phyloP scores from a whole-genome alignment of 768 basidiomycete genomes.

The Paxillus involutus region DNA sequence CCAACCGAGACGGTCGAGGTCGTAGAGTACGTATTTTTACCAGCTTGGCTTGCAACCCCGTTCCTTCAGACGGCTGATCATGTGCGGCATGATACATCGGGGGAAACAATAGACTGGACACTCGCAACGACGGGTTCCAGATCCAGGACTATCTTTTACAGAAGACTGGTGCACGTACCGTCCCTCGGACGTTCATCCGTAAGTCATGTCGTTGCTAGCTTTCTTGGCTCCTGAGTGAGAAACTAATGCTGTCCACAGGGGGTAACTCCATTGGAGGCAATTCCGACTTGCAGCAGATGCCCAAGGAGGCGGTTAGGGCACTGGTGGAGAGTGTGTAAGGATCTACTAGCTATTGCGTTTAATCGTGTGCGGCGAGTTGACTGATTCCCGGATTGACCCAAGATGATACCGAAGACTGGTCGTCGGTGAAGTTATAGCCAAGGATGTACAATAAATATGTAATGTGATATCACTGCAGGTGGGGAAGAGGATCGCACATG shows the following conservation, averaged over 20 bases:
- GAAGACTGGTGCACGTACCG: constrained; percentile 69
- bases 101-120: constrained; percentile 51
- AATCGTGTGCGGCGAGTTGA: neutral
- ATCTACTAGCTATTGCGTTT: neutral
- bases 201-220: constrained; percentile 9
- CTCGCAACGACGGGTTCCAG: constrained; percentile 51
- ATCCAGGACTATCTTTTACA: constrained; percentile 68
- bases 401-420: neutral
- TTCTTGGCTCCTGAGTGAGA: neutral
- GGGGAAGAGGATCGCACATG: neutral
- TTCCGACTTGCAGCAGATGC: constrained; percentile 11
- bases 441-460: neutral
- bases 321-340: constrained; percentile 11
- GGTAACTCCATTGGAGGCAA: constrained; percentile 21
- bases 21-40: constrained; percentile 43
- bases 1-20: constrained; percentile 38
- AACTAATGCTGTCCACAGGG: constrained; percentile 6
- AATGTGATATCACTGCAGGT: neutral
- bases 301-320: constrained; percentile 1
- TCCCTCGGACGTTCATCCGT: constrained; percentile 82
- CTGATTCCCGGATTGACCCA: too few relatives aligned
- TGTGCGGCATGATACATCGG: neutral
- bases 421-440: neutral
- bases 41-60: neutral
- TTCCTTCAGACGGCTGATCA: neutral